Conservation (phyloP, 805 yeast genomes). For the Candida yuanshanica region DNA sequence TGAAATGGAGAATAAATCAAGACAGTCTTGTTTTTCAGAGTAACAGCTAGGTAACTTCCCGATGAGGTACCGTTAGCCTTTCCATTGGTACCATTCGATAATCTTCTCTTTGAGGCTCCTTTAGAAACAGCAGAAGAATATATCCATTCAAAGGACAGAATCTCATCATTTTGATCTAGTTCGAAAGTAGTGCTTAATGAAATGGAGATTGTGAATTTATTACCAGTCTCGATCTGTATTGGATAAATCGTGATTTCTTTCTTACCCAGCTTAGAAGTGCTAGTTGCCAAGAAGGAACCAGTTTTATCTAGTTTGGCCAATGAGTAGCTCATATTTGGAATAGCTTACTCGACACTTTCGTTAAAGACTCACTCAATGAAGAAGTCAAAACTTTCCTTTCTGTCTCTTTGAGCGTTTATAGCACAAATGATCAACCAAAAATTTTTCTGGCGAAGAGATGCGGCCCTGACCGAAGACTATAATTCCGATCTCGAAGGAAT, state of each 20-base stretch:
- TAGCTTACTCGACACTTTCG: not conserved
- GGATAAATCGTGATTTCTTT: constrained; percentile 41
- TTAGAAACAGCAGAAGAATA: constrained; percentile 11
- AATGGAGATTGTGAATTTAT: constrained; percentile 15
- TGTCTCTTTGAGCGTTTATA: not conserved
- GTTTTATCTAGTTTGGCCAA: constrained; percentile 24
- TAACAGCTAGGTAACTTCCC: constrained; percentile 27
- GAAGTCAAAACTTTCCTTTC: not conserved
- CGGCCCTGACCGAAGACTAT: constrained; percentile 1
- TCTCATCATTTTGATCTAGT: constrained; percentile 34
- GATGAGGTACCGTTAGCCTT: not conserved
- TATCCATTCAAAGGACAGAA: constrained; percentile 34
- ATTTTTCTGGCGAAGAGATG: not conserved
- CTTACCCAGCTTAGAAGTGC: constrained; percentile 38
- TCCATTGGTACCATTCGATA: constrained; percentile 6
- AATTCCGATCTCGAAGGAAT: too few species aligned
- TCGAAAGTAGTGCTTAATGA: constrained; percentile 31
- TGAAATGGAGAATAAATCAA: constrained; percentile 39
- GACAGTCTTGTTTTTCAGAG: constrained; percentile 33
- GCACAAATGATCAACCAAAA: too few species aligned
- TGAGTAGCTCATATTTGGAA: not conserved
- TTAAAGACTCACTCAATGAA: not conserved
- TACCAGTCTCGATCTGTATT: constrained; percentile 16
- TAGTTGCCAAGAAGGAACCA: constrained; percentile 31
- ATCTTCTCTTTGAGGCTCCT: constrained; percentile 25